Conservation (phyloP, 2,329 filamentous ascomycete genomes). For the Xylaria sp. region DNA sequence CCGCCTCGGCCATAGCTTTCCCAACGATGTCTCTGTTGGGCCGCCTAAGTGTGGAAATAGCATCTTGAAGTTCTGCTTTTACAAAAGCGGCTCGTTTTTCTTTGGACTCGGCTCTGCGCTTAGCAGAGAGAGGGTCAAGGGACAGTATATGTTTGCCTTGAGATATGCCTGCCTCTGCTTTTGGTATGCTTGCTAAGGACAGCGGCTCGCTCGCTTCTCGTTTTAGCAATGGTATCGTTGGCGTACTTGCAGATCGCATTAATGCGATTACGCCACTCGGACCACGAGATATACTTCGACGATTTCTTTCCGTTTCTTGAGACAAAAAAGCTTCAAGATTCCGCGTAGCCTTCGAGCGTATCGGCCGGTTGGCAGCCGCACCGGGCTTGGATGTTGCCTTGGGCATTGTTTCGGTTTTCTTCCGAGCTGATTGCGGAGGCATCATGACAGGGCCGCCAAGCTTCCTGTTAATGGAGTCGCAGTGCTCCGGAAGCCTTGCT, state of each 20-base stretch:
- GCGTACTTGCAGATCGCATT: constrained; percentile 75
- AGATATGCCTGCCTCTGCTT: constrained; percentile 53
- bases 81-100: constrained; percentile 73
- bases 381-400: constrained; percentile 64
- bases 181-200: constrained; percentile 62
- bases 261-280: constrained; percentile 70
- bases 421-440: constrained; percentile 64
- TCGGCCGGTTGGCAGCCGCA: constrained; percentile 61
- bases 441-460: constrained; percentile 76
- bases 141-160: constrained; percentile 57
- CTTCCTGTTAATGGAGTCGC: constrained; percentile 77
- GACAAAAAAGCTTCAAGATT: constrained; percentile 72
- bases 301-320: constrained; percentile 64
- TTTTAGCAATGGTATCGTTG: constrained; percentile 73
- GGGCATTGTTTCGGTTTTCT: constrained; percentile 56
- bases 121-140: constrained; percentile 56
- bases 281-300: constrained; percentile 66
- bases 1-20: constrained; percentile 73
- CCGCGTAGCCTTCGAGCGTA: constrained; percentile 56
- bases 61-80: constrained; percentile 77
- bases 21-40: constrained; percentile 79
- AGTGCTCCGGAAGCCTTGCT: constrained; percentile 77
- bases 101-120: constrained; percentile 66
- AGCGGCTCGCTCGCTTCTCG: constrained; percentile 73
- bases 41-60: constrained; percentile 78